Evolutionary conservation across 345 rosid species (phyloP).

Genomic region (Ceriops zippeliana): DNA sequence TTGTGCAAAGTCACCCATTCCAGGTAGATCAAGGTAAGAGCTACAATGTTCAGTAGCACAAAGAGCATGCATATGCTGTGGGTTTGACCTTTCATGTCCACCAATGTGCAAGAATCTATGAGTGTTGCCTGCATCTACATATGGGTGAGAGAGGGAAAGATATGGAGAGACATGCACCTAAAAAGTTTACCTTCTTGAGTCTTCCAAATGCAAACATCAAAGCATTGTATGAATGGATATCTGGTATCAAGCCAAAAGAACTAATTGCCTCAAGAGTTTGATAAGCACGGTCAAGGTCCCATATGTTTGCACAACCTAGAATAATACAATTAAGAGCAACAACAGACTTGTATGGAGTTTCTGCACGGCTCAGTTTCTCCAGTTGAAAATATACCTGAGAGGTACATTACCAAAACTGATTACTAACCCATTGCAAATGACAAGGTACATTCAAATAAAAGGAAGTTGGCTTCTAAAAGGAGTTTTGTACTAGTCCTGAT

Average conservation of each 20-base stretch:
- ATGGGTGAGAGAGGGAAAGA: background rate
- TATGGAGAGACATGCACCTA: conserved; percentile 6
- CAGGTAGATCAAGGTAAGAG: too few relatives aligned
- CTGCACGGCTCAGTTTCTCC: conserved; percentile 66
- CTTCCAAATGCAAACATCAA: conserved; percentile 81
- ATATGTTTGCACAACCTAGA: conserved; percentile 85
- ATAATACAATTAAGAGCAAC: conserved; percentile 91
- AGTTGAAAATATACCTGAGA: conserved; percentile 83
- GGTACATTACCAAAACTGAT: background rate
- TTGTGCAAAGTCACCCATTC: too few relatives aligned
- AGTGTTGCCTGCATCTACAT: background rate
- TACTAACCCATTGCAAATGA: background rate
- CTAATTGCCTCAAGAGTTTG: conserved; percentile 91
- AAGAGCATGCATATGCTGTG: background rate
- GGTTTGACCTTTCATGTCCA: too few relatives aligned
- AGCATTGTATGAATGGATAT: conserved; percentile 84
- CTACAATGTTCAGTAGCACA: too few relatives aligned
- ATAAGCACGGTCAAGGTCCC: conserved; percentile 96
- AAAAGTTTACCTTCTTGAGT: conserved; percentile 65
- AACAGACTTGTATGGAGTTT: conserved; percentile 82
- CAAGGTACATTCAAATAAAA: background rate
- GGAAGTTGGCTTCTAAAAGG: background rate
- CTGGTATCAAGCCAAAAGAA: conserved; percentile 69
- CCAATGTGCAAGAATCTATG: background rate
- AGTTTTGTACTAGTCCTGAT: too few relatives aligned